Evolutionary conservation across 179 eudicot species (phyloP).

Genomic region (Spergularia azorica): DNA sequence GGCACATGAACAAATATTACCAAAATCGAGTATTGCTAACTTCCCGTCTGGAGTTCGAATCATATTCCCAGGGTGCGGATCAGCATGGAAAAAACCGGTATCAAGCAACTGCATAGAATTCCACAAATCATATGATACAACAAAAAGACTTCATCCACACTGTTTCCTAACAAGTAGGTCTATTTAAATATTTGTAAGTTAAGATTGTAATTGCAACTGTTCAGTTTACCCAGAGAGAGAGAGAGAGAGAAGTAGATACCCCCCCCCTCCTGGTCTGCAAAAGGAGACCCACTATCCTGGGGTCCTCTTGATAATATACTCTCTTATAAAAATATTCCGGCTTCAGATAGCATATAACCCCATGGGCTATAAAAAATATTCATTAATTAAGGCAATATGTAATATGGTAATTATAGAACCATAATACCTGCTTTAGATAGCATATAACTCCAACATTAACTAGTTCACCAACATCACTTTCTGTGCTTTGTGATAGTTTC

Average conservation of each 20-base stretch:
- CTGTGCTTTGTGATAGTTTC: constrained; percentile 97
- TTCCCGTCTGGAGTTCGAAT: constrained; percentile 99
- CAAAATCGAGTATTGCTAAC: constrained; percentile 91
- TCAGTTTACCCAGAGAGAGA: too few species aligned
- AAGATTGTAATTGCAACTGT: too few species aligned
- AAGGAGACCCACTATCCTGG: too few species aligned
- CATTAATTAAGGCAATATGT: constrained; percentile 1
- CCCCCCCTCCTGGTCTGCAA: too few species aligned
- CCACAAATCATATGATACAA: background rate
- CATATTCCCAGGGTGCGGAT: constrained; percentile 98
- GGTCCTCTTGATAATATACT: too few species aligned
- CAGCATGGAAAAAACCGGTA: constrained; percentile 99
- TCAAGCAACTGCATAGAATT: constrained; percentile 77
- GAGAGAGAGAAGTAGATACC: too few species aligned
- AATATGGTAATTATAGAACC: constrained; percentile 13
- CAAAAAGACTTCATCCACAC: too few species aligned
- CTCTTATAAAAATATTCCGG: too few species aligned
- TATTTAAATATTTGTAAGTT: too few species aligned
- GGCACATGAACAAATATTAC: constrained; percentile 39
- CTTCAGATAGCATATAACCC: too few species aligned
- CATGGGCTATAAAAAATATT: background rate
- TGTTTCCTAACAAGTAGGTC: too few species aligned
- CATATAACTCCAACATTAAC: constrained; percentile 99
- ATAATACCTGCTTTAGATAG: constrained; percentile 94
- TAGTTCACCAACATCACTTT: constrained; percentile 90